These are phyloP conservation scores for Bassia scoparia DNA, from an alignment of 148 eudicot species.

Conservation along the genomic window DNA sequence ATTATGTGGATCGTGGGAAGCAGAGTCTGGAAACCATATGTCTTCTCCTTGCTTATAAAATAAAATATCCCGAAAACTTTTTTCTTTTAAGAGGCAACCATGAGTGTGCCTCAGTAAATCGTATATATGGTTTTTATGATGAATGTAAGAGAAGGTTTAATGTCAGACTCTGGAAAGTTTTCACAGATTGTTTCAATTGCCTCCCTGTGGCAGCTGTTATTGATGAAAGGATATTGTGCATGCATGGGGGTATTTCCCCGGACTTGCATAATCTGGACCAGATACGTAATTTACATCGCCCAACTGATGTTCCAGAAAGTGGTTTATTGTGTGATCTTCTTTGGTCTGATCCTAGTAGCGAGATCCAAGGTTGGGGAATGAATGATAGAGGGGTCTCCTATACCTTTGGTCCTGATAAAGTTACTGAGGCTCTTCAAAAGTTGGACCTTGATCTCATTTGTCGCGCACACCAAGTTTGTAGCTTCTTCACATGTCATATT, in stretches of 20 bases:
- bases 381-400: constrained; percentile 40
- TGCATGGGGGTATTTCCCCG: constrained; percentile 37
- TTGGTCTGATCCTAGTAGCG: constrained; percentile 37
- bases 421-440: constrained; percentile 25
- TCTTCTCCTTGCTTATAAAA: constrained; percentile 35
- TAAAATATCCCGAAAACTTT: constrained; percentile 31
- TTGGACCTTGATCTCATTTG: constrained; percentile 34
- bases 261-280: constrained; percentile 30
- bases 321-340: constrained; percentile 37
- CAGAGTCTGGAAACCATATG: constrained; percentile 40
- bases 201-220: constrained; percentile 34
- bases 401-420: constrained; percentile 33
- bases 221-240: constrained; percentile 30
- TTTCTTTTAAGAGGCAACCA: constrained; percentile 38
- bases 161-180: constrained; percentile 35
- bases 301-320: constrained; percentile 35
- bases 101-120: constrained; percentile 38
- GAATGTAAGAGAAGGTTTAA: constrained; percentile 36
- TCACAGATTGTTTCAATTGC: constrained; percentile 35
- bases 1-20: constrained; percentile 39
- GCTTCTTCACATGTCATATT: background rate
- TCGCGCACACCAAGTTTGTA: constrained; percentile 37
- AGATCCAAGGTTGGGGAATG: constrained; percentile 34
- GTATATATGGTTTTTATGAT: constrained; percentile 36
- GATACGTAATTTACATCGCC: constrained; percentile 28